Evolutionary conservation across 2,329 filamentous ascomycete species (phyloP).

Genomic region (Dryadomyces sulphureus): DNA sequence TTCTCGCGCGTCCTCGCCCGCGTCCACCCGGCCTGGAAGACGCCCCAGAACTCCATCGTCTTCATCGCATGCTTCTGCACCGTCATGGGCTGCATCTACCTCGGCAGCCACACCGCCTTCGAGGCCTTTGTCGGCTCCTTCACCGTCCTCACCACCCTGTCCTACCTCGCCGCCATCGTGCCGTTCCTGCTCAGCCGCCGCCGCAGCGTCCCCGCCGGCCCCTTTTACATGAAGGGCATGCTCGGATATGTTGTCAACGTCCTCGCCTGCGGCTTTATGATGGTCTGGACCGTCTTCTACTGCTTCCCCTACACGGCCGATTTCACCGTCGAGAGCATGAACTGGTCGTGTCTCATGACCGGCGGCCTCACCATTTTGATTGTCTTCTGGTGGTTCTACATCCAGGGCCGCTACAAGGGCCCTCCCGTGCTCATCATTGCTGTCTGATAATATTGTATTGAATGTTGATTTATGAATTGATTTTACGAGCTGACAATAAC

Average conservation of each 20-base stretch:
- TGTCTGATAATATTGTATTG: too few relatives aligned
- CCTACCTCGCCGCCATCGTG: not conserved
- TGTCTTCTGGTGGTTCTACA: not conserved
- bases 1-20: constrained; percentile 33
- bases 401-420: not conserved
- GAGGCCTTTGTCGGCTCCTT: not conserved
- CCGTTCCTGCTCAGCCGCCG: not conserved
- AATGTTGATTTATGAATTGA: too few relatives aligned
- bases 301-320: not conserved
- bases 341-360: not conserved
- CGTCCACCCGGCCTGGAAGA: constrained; percentile 38
- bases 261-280: not conserved
- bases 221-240: not conserved
- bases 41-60: constrained; percentile 40
- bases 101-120: constrained; percentile 38
- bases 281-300: not conserved
- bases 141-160: not conserved
- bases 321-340: not conserved
- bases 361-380: not conserved
- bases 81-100: constrained; percentile 37
- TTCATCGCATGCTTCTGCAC: constrained; percentile 23
- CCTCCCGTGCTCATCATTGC: not conserved
- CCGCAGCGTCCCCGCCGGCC: not conserved
- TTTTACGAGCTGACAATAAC: too few relatives aligned
- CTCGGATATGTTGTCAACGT: not conserved